Conservation (phyloP, 371 early-diverging fungal species). For the Parasitella parasitica region DNA sequence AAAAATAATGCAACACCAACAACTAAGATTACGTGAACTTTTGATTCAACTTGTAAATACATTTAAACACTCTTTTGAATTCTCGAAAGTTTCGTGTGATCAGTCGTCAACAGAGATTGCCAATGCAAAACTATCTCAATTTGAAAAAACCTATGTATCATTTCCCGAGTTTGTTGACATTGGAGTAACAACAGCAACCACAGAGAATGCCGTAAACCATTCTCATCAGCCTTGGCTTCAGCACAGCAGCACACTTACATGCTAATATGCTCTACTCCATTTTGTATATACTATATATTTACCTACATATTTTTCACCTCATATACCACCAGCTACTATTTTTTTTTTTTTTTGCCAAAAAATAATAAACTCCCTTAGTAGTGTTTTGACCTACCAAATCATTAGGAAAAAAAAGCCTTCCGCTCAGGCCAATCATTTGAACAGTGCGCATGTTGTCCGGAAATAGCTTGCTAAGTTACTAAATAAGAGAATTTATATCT, state of each 20-base stretch:
- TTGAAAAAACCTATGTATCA: conserved; percentile 28
- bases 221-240: not conserved
- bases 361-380: not conserved
- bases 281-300: not conserved
- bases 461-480: not conserved
- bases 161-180: conserved; percentile 24
- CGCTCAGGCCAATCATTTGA: not conserved
- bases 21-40: conserved; percentile 5
- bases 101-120: not conserved
- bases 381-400: not conserved
- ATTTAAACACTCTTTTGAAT: conserved; percentile 2
- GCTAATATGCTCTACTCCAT: not conserved
- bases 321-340: not conserved
- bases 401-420: not conserved
- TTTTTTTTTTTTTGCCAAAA: not conserved
- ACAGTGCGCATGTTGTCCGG: not conserved
- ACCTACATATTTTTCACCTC: not conserved
- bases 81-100: not conserved
- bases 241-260: not conserved
- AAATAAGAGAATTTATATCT: too few relatives aligned
- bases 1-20: not conserved
- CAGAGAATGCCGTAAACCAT: not conserved
- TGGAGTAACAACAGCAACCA: not conserved
- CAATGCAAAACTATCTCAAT: conserved; percentile 16
- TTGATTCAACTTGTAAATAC: conserved; percentile 11